Evolutionary conservation across 176 grass and related monocot genomes (phyloP), one percentile per base, ranked within the genome.

Genomic region (Bothriochloa decipiens): DNA sequence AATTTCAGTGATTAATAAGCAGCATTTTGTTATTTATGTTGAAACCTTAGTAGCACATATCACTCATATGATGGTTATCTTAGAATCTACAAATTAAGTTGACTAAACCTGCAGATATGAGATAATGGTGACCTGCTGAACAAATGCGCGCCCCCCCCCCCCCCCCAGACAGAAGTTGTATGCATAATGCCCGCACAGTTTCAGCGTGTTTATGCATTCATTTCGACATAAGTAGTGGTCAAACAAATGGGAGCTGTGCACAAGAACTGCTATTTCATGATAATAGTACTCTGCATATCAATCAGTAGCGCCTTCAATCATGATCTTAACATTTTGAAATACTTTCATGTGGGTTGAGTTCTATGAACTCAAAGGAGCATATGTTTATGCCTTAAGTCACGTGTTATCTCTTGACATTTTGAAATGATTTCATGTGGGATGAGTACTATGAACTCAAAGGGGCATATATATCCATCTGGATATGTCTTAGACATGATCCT

Each of bases 1-100:
- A 73, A 17, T 32, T 41, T 39, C 33, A 53, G 14, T 22, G 23
- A 42, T 33, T 20, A 3, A 78, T n/a, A 78, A 25, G 52, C 25
- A 64, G 46, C 68, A 68, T 79, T 10, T 65, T 11, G 22, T 36
- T 58, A 46, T 14, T 75, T 57, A 80, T 29, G 12, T 29, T 80
- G 29, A 62, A 32, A 85, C 39, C 39, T 57, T 25, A 53, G 23
- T 65, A 32, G 2, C 50, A 65, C 47, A 14, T n/a, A n/a, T n/a
- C n/a, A n/a, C n/a, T n/a, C n/a, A n/a, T n/a, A n/a, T n/a, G n/a
- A n/a, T n/a, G n/a, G n/a, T n/a, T n/a, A n/a, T n/a, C 29, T 32
- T 32, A 32, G 16, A n/a, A 28, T 29, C 41, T 71, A 62, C 37
- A 13, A 70, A 65, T 42, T 8, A 4, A 81, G 11, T 37, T 20